phyloP scores from a whole-genome alignment of 2,329 filamentous ascomycete species.

The Penicillium sp. region DNA sequence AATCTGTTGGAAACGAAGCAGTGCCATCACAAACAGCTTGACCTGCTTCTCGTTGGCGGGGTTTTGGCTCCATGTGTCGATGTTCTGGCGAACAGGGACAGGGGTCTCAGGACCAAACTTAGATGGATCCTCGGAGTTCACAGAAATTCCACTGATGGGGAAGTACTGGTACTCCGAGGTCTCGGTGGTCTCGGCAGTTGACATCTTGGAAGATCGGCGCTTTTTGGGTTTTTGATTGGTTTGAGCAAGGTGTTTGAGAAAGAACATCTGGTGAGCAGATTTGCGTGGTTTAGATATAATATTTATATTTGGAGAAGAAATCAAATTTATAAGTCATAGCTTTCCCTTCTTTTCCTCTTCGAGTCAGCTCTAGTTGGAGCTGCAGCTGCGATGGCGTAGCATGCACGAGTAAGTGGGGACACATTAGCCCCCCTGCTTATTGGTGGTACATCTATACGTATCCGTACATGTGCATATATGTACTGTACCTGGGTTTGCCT shows the following conservation, averaged over 20 bases:
- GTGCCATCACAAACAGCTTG: slow-evolving; percentile 16
- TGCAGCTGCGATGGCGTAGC: too few relatives aligned
- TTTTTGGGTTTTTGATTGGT: not conserved
- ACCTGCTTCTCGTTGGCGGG: slow-evolving; percentile 15
- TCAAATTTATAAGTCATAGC: not conserved
- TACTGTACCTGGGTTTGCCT: too few relatives aligned
- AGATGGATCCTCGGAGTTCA: not conserved
- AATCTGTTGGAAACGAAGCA: slow-evolving; percentile 11
- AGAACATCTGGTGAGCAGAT: not conserved
- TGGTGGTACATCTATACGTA: too few relatives aligned
- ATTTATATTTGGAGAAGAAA: not conserved
- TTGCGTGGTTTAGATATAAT: too few relatives aligned
- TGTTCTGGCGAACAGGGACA: slow-evolving; percentile 14
- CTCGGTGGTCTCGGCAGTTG: not conserved
- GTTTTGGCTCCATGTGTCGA: slow-evolving; percentile 17
- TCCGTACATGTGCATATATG: too few relatives aligned
- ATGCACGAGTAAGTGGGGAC: too few relatives aligned
- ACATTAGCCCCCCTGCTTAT: too few relatives aligned
- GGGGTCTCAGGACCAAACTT: not conserved
- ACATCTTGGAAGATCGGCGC: not conserved
- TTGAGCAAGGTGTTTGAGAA: not conserved
- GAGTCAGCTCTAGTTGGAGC: too few relatives aligned
- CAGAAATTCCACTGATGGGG: not conserved
- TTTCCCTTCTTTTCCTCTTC: too few relatives aligned
- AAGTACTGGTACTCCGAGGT: not conserved